Evolutionary conservation across 352 stramenopile genomes (phyloP).

Genomic region (Thalassiosira livingstoniorum): DNA sequence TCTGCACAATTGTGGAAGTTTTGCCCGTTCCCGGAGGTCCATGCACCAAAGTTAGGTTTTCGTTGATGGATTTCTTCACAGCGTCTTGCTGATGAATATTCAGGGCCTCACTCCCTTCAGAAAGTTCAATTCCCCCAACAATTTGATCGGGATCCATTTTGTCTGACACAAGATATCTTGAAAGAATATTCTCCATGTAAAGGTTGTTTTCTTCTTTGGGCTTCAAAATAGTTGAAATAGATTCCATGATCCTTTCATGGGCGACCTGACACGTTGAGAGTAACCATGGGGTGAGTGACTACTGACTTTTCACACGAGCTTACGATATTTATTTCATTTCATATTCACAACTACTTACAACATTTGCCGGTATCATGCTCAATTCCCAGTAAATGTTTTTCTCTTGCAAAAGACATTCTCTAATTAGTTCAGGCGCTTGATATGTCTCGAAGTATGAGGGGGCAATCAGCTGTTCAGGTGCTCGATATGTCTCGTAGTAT

Average conservation of each 20-base stretch:
- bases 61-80: conserved; percentile 19
- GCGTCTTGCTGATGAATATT: conserved; percentile 28
- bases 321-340: conserved; percentile 8
- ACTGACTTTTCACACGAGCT: not conserved
- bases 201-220: conserved; percentile 30
- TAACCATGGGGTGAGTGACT: not conserved
- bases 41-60: conserved; percentile 23
- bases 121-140: no score
- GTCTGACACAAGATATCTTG: no score
- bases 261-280: conserved; percentile 5
- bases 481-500: no score
- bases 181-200: not conserved
- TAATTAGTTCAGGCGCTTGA: conserved; percentile 5
- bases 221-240: conserved; percentile 18
- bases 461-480: no score
- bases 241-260: conserved; percentile 32
- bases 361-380: conserved; percentile 26
- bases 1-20: conserved; percentile 33
- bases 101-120: no score
- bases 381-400: conserved; percentile 30
- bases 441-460: no score
- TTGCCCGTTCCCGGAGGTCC: conserved; percentile 33
- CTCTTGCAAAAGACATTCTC: conserved; percentile 18
- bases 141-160: no score
- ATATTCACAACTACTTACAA: no score